These are phyloP conservation scores for Camellia lanceoleosa DNA, from an alignment of 148 eudicot species.

Conservation along the genomic window DNA sequence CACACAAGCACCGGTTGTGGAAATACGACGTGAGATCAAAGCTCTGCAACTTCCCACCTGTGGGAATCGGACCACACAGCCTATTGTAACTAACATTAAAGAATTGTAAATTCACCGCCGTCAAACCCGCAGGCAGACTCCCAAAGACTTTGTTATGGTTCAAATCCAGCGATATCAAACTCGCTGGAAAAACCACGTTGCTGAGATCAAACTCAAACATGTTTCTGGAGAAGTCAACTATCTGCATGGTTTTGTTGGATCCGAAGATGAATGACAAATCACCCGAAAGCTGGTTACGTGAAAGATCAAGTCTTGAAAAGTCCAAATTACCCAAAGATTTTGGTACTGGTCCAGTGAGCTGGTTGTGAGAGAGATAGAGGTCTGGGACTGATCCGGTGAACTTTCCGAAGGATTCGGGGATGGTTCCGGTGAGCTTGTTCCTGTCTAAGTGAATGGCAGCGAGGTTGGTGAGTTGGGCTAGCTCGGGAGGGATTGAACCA, in stretches of 20 bases:
- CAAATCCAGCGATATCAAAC: slow-evolving; percentile 32
- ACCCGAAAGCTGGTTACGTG: slow-evolving; percentile 32
- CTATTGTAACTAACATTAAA: slow-evolving; percentile 40
- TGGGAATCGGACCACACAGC: slow-evolving; percentile 45
- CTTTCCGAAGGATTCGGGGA: slow-evolving; percentile 41
- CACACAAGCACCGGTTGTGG: slow-evolving; percentile 62
- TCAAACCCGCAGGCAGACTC: slow-evolving; percentile 30
- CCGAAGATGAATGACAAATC: slow-evolving; percentile 55
- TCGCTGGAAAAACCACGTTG: slow-evolving; percentile 22
- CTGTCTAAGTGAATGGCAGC: slow-evolving; percentile 23
- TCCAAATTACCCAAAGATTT: slow-evolving; percentile 31
- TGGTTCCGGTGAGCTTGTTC: slow-evolving; percentile 42
- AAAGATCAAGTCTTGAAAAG: slow-evolving; percentile 20
- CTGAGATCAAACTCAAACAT: slow-evolving; percentile 38
- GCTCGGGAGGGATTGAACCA: slow-evolving; percentile 42
- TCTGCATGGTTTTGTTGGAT: slow-evolving; percentile 20
- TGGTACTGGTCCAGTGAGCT: slow-evolving; percentile 38
- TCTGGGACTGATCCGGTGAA: background rate
- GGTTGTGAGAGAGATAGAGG: slow-evolving; percentile 21
- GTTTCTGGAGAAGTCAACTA: slow-evolving; percentile 32
- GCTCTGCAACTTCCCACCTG: slow-evolving; percentile 31
- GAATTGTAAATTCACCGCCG: slow-evolving; percentile 8
- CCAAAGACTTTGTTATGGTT: slow-evolving; percentile 49
- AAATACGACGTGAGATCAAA: slow-evolving; percentile 27
- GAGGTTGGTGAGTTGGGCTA: slow-evolving; percentile 28